Base-by-base conservation (phyloP, 805 yeast species). In the Saturnispora galanensis region DNA sequence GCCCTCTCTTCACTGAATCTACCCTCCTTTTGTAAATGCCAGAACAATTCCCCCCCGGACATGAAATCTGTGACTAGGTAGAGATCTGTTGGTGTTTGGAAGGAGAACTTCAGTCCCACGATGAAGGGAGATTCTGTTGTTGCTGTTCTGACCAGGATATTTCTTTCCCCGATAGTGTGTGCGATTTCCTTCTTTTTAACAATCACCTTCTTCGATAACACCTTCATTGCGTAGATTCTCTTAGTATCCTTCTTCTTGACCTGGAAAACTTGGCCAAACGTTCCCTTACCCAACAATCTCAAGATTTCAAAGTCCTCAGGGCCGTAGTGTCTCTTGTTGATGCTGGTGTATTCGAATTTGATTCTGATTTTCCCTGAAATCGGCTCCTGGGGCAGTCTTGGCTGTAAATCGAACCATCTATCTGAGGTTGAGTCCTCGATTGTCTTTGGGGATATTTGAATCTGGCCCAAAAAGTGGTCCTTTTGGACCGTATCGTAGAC, bases 171-270 rank as follows among this genome's bases (percentile, higher is more conserved):
- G 56, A 93, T 87, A 2, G 98, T 93, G 64, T 93, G 98, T 0
- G 97, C 97, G 55, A 93, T 84, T 66, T 93, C 98, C 64, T 90
- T 90, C 73, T 93, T 93, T 64, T 85, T 88, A 41, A 93, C 96
- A 62, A 93, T 93, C 37, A 88, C 90, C 62, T 89, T 89, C 64
- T 93, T 93, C 21, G 95, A 84, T 44, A 93, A 74, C 28, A 90
- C 95, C 66, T 93, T 93, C 98, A 93, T 93, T 35, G 98, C 98
- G 62, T 93, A 93, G 47, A 93, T 83, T 56, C 97, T 77, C 47
- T 77, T 76, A 7, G 95, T 87, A 60, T 93, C 97, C 53, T 74
- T 74, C 73, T 90, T 93, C 51, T 83, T 79, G 37, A 93, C 98
- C 68, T 93, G 98, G 65, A 83, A 93, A 32, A 90, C 98, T 67